phyloP scores from a whole-genome alignment of 116 monocot species.

The Iris pallida region DNA sequence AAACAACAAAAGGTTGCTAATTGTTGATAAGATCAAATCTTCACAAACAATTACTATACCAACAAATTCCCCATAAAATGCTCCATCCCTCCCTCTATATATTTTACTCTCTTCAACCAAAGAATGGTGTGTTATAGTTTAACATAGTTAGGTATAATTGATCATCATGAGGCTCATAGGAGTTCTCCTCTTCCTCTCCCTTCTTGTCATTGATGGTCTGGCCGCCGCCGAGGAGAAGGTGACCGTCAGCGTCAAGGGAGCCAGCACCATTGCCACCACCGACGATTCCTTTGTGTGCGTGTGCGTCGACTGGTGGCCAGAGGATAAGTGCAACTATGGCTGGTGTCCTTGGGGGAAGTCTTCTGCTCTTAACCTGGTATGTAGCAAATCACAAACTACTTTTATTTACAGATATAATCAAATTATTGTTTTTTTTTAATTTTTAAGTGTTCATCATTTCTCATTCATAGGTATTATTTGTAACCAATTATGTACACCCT shows the following conservation, averaged over 20 bases:
- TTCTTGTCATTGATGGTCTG: no score
- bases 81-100: no score
- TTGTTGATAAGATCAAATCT: no score
- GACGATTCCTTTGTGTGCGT: constrained; percentile 33
- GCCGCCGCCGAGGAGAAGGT: neutral
- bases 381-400: neutral
- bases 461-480: neutral
- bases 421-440: neutral
- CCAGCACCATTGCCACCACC: constrained; percentile 16
- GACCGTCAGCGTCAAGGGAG: constrained; percentile 8
- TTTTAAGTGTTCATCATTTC: neutral
- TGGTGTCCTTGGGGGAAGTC: constrained; percentile 29
- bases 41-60: no score
- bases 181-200: no score
- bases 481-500: neutral
- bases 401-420: neutral
- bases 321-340: constrained; percentile 35
- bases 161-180: no score
- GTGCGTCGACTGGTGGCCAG: constrained; percentile 42
- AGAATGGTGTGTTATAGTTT: no score
- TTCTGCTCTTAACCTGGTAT: constrained; percentile 32
- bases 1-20: no score
- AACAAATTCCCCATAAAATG: no score
- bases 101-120: no score
- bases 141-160: no score